Base-by-base conservation (phyloP, 2,329 filamentous ascomycete species). In the Sarocladium brachiariae region DNA sequence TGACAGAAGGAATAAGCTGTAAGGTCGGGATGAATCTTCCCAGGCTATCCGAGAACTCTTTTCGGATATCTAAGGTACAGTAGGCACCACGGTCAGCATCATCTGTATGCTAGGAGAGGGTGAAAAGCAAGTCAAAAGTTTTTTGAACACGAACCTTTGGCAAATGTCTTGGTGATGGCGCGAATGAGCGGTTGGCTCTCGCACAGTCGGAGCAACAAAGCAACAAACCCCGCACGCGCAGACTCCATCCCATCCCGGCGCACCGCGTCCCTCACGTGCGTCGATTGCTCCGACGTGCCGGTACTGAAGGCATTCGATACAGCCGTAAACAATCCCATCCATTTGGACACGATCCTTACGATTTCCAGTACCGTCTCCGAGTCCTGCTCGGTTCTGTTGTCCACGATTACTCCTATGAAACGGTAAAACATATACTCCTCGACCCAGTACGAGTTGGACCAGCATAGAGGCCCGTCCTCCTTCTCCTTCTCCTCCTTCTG, bases 391-490 rank as follows among this genome's bases (percentile, higher is more conserved):
- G 71, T 73, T 1, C 62, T 65, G 0, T 74, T 78, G 45, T 78
- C 70, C 1, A 75, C 86, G 48, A 97, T 90, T 0, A 85, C 87
- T 68, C 95, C 96, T 2, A 89, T 89, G 48, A 99, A 89, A 3
- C 91, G 84, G 66, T 96, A 95, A 61, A 96, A 86, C 68, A 97
- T 88, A 48, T 93, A 84, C 69, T 96, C 96, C 64, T 99, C 93
- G 0, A 86, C 66, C 53, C 70, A 70, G 55, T 79, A 82, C 1
- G 80, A 83, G 62, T 67, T 77, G 49, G 64, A 69, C 80, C 81
- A 85, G 53, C 74, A 64, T 25, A 63, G 46, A 18, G 61, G 27
- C 7, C 27, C 13, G 7, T 30, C 54, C 13, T 58, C 38, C 4
- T 57, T 55, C 50, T 58, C 24, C 56, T 47, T 23, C 50, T 58